Evolutionary conservation across 2,329 filamentous ascomycete species (phyloP).

Genomic region (Stromatinia cepivora): DNA sequence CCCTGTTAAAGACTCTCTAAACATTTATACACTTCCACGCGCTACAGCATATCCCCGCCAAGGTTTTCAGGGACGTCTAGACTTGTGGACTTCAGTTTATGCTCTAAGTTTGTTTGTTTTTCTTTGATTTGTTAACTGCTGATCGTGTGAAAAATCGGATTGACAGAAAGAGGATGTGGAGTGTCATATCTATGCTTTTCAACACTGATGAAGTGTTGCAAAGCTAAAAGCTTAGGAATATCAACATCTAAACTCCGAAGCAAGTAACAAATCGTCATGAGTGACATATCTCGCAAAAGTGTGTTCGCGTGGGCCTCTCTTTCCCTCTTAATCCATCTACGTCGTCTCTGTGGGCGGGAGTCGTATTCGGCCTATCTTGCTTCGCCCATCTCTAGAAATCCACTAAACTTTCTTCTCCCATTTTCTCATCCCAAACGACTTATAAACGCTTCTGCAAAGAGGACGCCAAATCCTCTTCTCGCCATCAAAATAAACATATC

Average conservation of each 20-base stretch:
- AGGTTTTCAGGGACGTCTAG: neutral
- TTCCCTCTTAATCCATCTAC: neutral
- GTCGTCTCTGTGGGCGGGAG: neutral
- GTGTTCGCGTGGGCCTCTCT: neutral
- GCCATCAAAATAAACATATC: constrained; percentile 17
- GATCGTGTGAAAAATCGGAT: neutral
- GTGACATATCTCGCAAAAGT: too few species aligned
- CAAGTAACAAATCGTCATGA: neutral
- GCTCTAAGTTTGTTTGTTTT: neutral
- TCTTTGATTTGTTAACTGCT: neutral
- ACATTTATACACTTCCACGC: neutral
- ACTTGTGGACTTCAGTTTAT: neutral
- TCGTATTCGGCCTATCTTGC: too few species aligned
- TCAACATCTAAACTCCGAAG: neutral
- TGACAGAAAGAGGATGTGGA: neutral
- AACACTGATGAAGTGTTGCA: neutral
- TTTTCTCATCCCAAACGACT: neutral
- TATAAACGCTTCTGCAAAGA: constrained; percentile 12
- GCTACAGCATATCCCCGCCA: too few species aligned
- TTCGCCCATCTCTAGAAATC: neutral
- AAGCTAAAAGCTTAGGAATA: neutral
- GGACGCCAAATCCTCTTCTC: constrained; percentile 13
- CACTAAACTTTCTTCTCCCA: neutral
- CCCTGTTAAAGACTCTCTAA: neutral
- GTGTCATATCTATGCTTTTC: neutral